These are phyloP conservation scores for Sporothrix variecibatus DNA, from an alignment of 2,329 filamentous ascomycete genomes.

Conservation along the genomic window DNA sequence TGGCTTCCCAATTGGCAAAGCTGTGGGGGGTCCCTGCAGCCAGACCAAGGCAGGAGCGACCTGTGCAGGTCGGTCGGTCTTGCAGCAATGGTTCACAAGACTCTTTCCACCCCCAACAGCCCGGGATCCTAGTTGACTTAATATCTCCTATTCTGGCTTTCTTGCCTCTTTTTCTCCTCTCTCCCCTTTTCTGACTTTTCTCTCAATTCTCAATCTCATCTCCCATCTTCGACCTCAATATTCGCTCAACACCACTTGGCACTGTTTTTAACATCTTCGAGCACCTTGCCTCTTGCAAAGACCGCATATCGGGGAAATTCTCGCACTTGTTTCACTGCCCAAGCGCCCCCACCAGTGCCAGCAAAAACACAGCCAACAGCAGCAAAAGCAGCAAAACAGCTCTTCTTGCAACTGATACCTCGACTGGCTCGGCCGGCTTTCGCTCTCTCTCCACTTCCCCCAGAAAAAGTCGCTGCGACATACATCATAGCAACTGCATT, in stretches of 20 bases:
- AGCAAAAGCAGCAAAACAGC: neutral
- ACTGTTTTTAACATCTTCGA: neutral
- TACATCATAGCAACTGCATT: slow-evolving; percentile 22
- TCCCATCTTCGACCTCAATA: neutral
- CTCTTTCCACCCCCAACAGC: neutral
- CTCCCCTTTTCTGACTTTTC: neutral
- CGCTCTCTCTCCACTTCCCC: neutral
- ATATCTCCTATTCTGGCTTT: slow-evolving; percentile 4
- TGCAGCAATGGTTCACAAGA: neutral
- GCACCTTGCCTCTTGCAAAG: neutral
- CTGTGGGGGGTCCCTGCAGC: slow-evolving; percentile 7
- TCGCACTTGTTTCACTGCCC: slow-evolving; percentile 27
- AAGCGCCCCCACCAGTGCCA: neutral
- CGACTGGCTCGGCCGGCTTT: neutral
- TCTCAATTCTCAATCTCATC: neutral
- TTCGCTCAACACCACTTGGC: neutral
- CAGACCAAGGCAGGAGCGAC: neutral
- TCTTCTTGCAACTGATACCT: neutral
- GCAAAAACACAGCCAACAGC: neutral
- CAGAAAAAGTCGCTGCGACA: slow-evolving; percentile 8
- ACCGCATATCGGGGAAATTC: slow-evolving; percentile 28
- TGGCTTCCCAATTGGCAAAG: neutral
- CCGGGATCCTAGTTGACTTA: neutral
- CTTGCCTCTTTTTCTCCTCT: neutral
- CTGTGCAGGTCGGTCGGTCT: neutral